Conservation (phyloP, 176 grass and related monocot species). For the Lolium perenne region DNA sequence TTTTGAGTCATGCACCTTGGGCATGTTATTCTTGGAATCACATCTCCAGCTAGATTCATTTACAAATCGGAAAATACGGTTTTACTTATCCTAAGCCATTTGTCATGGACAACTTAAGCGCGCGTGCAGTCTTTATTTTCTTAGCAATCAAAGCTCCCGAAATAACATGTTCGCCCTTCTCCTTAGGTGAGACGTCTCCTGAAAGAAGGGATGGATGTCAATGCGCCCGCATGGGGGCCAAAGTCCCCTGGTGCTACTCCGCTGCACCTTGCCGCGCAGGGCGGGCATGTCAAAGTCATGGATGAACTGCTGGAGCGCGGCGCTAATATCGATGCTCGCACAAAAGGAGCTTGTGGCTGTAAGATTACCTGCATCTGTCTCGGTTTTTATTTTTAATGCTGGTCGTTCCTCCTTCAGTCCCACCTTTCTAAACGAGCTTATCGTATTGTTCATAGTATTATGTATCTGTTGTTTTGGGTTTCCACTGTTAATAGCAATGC, state of each 20-base stretch:
- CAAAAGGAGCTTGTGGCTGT: constrained; percentile 97
- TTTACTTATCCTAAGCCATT: background rate
- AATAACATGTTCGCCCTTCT: background rate
- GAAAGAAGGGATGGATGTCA: constrained; percentile 82
- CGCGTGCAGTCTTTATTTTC: background rate
- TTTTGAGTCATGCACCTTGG: too few relatives aligned
- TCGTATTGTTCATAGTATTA: background rate
- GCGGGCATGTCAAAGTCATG: constrained; percentile 89
- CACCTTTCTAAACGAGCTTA: background rate
- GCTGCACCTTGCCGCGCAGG: constrained; percentile 94
- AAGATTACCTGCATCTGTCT: constrained; percentile 44
- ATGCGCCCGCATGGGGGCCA: constrained; percentile 74
- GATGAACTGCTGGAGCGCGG: constrained; percentile 92
- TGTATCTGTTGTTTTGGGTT: background rate
- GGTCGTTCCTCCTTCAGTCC: background rate
- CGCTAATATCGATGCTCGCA: constrained; percentile 95
- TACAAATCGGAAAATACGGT: background rate
- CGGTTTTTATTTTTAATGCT: background rate
- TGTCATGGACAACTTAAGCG: background rate
- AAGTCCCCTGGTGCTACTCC: constrained; percentile 82
- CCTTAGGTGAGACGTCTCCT: constrained; percentile 76
- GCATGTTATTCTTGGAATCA: background rate
- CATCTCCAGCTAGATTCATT: background rate
- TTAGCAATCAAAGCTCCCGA: background rate
- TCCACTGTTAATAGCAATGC: background rate